A percentile compares a stretch with the other conserved stretches of the same genome.
Conservation (phyloP, 352 stramenopile species). For the Pythium plurisporium region DNA sequence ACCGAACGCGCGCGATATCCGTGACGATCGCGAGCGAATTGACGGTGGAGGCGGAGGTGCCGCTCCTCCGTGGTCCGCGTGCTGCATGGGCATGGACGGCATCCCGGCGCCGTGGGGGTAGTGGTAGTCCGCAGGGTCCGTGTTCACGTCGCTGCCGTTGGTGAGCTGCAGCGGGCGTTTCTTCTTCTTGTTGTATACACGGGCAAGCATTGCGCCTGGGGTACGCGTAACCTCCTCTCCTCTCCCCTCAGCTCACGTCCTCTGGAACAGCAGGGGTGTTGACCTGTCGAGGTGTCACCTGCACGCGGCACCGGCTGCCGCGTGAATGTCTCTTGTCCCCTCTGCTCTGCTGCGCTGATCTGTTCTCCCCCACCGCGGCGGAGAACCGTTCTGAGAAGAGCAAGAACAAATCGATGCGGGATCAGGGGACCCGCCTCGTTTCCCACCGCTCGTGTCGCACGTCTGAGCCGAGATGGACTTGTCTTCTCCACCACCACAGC, state of each 20-base stretch:
- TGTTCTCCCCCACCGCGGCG: not conserved
- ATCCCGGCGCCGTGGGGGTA: too few relatives aligned
- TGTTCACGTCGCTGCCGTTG: not conserved
- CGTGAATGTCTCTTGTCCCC: not conserved
- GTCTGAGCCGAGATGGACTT: not conserved
- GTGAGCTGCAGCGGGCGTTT: conserved; percentile 16
- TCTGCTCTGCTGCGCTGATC: not conserved
- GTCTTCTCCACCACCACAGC: not conserved
- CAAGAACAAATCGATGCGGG: too few relatives aligned
- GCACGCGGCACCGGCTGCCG: not conserved
- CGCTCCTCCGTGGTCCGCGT: not conserved
- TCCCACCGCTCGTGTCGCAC: not conserved
- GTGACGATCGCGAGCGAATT: not conserved
- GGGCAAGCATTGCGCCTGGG: conserved; percentile 10
- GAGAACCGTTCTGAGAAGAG: conserved; percentile 6
- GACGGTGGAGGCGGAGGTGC: not conserved
- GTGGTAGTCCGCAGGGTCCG: conserved; percentile 10
- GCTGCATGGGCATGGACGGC: not conserved
- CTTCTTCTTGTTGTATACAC: conserved; percentile 19
- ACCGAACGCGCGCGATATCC: conserved; percentile 11
- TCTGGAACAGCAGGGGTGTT: conserved; percentile 9
- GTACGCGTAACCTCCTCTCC: not conserved
- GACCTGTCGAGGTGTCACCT: not conserved
- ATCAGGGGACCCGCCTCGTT: not conserved
- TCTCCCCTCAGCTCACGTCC: not conserved